phyloP scores from a whole-genome alignment of 176 grass and related monocot genomes.

The Lolium perenne region DNA sequence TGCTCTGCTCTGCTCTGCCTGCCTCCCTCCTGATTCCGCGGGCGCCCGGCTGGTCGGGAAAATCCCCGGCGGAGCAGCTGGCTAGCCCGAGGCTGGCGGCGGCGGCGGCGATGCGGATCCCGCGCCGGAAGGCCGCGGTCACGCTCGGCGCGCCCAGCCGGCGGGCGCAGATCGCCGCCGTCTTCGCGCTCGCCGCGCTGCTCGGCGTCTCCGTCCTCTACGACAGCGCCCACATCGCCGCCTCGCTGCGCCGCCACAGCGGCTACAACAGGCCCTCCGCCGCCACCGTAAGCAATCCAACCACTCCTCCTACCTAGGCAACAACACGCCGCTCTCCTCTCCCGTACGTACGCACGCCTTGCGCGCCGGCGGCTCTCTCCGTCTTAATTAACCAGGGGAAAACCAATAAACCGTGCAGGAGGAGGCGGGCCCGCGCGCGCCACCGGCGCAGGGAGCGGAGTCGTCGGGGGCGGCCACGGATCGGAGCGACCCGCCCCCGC shows the following conservation, averaged over 20 bases:
- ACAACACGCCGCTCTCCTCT: not conserved
- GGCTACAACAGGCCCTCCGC: conserved; percentile 40
- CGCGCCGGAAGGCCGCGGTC: conserved; percentile 43
- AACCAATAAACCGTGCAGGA: conserved; percentile 35
- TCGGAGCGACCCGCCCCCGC: conserved; percentile 29
- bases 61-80: not conserved
- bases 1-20: not conserved
- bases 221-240: conserved; percentile 64
- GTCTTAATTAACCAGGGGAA: not conserved
- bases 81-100: not conserved
- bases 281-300: conserved; percentile 2
- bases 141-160: conserved; percentile 46
- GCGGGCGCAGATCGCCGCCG: conserved; percentile 59
- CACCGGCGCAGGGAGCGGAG: conserved; percentile 36
- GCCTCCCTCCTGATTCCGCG: not conserved
- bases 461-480: conserved; percentile 25
- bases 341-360: not conserved
- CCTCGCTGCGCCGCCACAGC: conserved; percentile 50
- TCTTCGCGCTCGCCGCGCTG: conserved; percentile 58
- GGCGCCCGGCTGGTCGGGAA: not conserved
- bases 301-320: not conserved
- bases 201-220: conserved; percentile 59
- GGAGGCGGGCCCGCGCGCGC: not conserved
- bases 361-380: not conserved
- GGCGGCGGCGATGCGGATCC: conserved; percentile 54